Conservation (phyloP, 768 basidiomycete species). For the Psilocybe tampanensis region DNA sequence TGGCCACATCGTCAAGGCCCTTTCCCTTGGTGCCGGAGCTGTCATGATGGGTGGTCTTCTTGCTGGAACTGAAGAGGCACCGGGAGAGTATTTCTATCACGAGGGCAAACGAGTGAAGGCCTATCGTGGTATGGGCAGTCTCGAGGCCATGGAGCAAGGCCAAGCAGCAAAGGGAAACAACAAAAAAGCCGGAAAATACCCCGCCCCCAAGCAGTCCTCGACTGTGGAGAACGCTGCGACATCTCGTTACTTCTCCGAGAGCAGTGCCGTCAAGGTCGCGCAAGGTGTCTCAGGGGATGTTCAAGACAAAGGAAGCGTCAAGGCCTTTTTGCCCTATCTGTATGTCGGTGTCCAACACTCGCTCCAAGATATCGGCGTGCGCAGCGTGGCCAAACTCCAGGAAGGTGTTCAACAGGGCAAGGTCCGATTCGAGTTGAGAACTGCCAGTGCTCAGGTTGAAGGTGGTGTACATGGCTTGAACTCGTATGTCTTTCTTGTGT, state of each 20-base stretch:
- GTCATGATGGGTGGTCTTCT: slow-evolving; percentile 99
- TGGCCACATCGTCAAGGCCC: slow-evolving; percentile 96
- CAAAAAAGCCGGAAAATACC: slow-evolving; percentile 42
- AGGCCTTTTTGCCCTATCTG: slow-evolving; percentile 88
- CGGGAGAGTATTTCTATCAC: slow-evolving; percentile 99
- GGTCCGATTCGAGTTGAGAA: slow-evolving; percentile 91
- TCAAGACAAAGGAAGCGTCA: slow-evolving; percentile 94
- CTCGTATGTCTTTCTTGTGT: slow-evolving; percentile 52
- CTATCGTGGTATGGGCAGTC: slow-evolving; percentile 97
- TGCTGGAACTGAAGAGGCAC: slow-evolving; percentile 95
- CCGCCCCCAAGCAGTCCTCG: slow-evolving; percentile 45
- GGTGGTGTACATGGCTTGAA: slow-evolving; percentile 96
- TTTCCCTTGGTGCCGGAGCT: slow-evolving; percentile 90
- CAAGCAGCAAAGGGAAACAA: slow-evolving; percentile 40
- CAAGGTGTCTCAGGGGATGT: slow-evolving; percentile 97
- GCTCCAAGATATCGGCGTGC: slow-evolving; percentile 89
- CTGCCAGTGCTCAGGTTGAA: slow-evolving; percentile 93
- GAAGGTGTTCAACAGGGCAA: slow-evolving; percentile 62
- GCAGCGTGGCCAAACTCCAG: slow-evolving; percentile 65
- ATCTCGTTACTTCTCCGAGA: slow-evolving; percentile 93
- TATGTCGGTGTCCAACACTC: slow-evolving; percentile 88
- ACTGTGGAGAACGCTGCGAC: slow-evolving; percentile 92
- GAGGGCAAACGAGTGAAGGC: slow-evolving; percentile 99
- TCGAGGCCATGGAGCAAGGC: slow-evolving; percentile 91
- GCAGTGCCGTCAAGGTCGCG: slow-evolving; percentile 92